A percentile compares a stretch with the other conserved stretches of the same genome.
Conservation (phyloP, 2,329 filamentous ascomycete species). For the Pyrenochaeta sp. region DNA sequence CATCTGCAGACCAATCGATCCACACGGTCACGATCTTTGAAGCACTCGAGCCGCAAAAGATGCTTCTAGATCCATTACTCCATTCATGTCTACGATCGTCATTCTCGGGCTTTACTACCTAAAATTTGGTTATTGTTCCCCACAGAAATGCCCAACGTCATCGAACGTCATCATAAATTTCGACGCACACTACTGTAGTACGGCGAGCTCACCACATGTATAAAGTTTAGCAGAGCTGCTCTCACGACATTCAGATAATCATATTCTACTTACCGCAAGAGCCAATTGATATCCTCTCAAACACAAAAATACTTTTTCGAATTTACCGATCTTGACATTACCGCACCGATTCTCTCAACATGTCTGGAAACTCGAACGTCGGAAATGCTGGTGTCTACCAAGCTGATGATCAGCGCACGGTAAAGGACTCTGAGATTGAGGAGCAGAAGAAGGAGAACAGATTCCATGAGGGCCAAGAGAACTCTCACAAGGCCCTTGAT, state of each 20-base stretch:
- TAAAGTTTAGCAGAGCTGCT: background rate
- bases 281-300: background rate
- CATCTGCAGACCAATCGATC: background rate
- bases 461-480: constrained; percentile 74
- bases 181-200: too few species aligned
- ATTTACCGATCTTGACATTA: too few species aligned
- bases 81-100: too few species aligned
- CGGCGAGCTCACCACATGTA: constrained; percentile 3
- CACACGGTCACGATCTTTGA: background rate
- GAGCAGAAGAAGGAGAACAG: constrained; percentile 63
- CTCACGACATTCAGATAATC: background rate
- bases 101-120: constrained; percentile 16
- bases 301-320: too few species aligned
- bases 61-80: too few species aligned
- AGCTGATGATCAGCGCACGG: constrained; percentile 76
- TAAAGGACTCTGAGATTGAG: constrained; percentile 61
- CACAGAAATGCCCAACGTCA: constrained; percentile 38
- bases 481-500: constrained; percentile 73
- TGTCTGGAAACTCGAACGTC: constrained; percentile 69
- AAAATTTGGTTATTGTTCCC: constrained; percentile 27
- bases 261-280: background rate
- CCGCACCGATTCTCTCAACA: constrained; percentile 43
- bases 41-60: too few species aligned
- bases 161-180: constrained; percentile 33
- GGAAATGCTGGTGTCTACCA: constrained; percentile 74